Conservation (phyloP, 2,329 filamentous ascomycete genomes). For the Colletotrichum camelliae region DNA sequence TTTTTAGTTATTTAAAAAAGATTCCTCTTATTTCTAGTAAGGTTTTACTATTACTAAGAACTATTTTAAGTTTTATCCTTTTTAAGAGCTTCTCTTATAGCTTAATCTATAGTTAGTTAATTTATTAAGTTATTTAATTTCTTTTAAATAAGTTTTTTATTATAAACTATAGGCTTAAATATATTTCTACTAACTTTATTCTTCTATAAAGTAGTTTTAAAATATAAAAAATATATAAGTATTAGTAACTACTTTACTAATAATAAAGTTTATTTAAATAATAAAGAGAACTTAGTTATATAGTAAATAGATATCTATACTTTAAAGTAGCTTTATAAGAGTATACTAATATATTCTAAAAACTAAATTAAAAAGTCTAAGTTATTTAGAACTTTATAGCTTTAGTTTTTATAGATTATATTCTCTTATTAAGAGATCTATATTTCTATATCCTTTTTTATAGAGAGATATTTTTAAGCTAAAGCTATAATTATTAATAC, state of each 20-base stretch:
- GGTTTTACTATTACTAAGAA: too few relatives aligned
- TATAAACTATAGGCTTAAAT: not conserved
- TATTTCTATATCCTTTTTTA: not conserved
- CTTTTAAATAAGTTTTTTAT: too few relatives aligned
- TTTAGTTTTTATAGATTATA: not conserved
- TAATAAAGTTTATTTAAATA: rapidly evolving
- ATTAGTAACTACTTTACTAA: not conserved
- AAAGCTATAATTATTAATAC: not conserved
- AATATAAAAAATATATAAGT: not conserved
- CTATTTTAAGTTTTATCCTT: too few relatives aligned
- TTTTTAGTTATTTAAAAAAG: too few relatives aligned
- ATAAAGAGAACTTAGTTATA: rapidly evolving
- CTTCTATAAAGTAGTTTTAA: not conserved
- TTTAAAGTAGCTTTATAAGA: rapidly evolving
- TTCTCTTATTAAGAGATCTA: not conserved
- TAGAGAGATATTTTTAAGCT: not conserved
- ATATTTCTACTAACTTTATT: rapidly evolving
- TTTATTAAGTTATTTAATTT: too few relatives aligned
- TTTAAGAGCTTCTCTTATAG: too few relatives aligned
- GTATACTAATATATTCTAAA: not conserved
- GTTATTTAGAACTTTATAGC: not conserved
- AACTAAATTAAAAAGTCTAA: not conserved
- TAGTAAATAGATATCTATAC: not conserved
- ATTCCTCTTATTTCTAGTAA: too few relatives aligned
- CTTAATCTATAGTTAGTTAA: too few relatives aligned